Base-by-base conservation (phyloP, 345 rosid species). In the Eucalyptus marginata region DNA sequence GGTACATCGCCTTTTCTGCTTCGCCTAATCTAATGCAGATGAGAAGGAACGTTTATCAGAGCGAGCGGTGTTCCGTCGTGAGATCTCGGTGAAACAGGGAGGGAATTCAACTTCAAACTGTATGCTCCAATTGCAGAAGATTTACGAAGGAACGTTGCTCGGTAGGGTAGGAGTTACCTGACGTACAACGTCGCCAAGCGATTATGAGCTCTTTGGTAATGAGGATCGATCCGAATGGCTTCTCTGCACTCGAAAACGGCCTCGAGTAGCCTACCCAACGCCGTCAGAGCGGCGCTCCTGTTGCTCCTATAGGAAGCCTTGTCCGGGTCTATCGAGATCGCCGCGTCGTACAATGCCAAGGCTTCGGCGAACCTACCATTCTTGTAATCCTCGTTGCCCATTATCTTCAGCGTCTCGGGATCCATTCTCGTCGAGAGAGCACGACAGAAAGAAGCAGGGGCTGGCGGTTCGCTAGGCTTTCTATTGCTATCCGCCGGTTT, bases 361-460 rank as follows among this genome's bases (percentile, higher is more conserved):
- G 99, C 99, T 91, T 96, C 99, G 1, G 95, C 97, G 27, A 95
- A 96, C 88, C 95, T 96, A 47, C 99, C 99, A 8, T 92, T 96
- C 94, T 98, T 98, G 91, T 97, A 98, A 91, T 98, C 99, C 91
- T 98, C 99, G 83, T 98, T 98, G 1, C 99, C 99, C 99, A 96
- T 95, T 3, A 97, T 96, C 90, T 98, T 98, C 93, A 98, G 90
- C 27, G 95, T 95, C 90, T 98, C 99, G 0, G 99, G 99, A 88
- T 98, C 99, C 98, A 96, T 98, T 90, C 99, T 93, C 1, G 99
- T 98, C 0, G 99, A 97, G 47, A 97, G 89, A 18, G 98, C 97
- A 64, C 99, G 92, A 86, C 99, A 98, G 51, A 97, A 92, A 10
- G 99, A 96, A 84, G 90, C 93, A 1, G 93, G 59, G 50, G 87